Percentiles rank a stretch among this genome's conserved stretches.
These are phyloP conservation scores for Puccinia polysora DNA, from an alignment of 1,284 basidiomycete genomes.

Conservation along the genomic window DNA sequence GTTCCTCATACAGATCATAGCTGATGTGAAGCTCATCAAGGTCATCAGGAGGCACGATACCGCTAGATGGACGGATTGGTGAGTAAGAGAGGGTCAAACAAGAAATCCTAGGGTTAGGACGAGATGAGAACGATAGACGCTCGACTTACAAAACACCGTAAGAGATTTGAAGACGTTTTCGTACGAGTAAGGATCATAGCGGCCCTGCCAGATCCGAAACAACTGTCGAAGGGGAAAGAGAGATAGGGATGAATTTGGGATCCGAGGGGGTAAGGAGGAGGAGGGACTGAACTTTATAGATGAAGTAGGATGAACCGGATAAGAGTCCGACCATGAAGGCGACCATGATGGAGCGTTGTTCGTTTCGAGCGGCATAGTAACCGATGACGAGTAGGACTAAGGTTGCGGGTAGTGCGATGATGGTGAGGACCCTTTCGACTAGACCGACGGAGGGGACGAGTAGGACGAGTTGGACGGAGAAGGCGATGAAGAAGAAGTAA, in stretches of 20 bases:
- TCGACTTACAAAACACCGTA: constrained; percentile 30
- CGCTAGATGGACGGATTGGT: background rate
- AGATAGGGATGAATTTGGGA: background rate
- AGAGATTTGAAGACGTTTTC: constrained; percentile 34
- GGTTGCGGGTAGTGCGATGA: constrained; percentile 24
- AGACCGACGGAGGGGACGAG: constrained; percentile 15
- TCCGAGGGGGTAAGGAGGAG: background rate
- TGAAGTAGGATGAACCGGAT: constrained; percentile 19
- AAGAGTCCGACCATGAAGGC: constrained; percentile 14
- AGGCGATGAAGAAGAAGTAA: constrained; percentile 37
- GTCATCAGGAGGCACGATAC: constrained; percentile 26
- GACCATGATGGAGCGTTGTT: background rate
- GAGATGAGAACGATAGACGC: background rate
- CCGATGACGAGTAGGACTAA: constrained; percentile 11
- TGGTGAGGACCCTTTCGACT: constrained; percentile 15
- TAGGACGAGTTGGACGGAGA: constrained; percentile 34
- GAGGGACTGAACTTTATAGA: constrained; percentile 20
- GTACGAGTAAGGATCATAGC: background rate
- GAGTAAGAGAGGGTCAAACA: background rate
- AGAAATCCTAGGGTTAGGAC: background rate
- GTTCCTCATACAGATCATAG: constrained; percentile 19
- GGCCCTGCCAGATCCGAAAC: constrained; percentile 33
- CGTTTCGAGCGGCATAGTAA: constrained; percentile 15
- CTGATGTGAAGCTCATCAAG: constrained; percentile 3
- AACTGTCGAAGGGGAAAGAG: background rate